Base-by-base conservation (phyloP, 306 rosid genomes). In the Casuarina glauca region DNA sequence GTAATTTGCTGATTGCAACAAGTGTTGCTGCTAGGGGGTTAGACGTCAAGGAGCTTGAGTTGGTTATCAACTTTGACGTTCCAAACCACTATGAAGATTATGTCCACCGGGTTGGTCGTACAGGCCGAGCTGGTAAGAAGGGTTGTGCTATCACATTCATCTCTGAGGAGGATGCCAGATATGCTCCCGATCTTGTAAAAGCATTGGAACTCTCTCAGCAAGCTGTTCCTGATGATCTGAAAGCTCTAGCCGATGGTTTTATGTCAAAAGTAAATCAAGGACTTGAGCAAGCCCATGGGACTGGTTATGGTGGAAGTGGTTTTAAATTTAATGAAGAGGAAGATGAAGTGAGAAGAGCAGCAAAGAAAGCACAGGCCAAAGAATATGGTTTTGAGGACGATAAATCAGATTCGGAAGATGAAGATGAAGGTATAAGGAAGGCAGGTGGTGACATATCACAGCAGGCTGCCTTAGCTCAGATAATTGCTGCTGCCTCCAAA, bases 271-370 rank as follows among this genome's bases (percentile, higher is more conserved):
- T 94, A 83, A 90, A 84, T 76, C 96, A 92, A 83, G 91, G 97
- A 77, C 90, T 90, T 38, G 96, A 92, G 80, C 98, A 89, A 80
- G 88, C 94, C 49, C 98, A 94, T 82, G 98, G 96, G 76, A 94
- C 96, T 81, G 98, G 98, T 61, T 94, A 89, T 84, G 98, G 98
- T 67, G 98, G 98, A 81, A 94, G 97, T 80, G 98, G 97, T 60
- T 94, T 91, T 71, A 94, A 94, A 84, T 94, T 94, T 83, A 92
- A 91, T 76, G 98, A 90, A 77, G 98, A 94, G 79, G 98, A 94
- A 87, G 98, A 93, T 76, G 98, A 93, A 86, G 94, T 88, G 71
- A 86, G 98, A 87, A 92, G 74, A 83, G 98, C 98, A 54, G 98
- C 97, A 15, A 94, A 94, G 94, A 94, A 94, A 84, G 98, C 98